Conservation (phyloP, 768 basidiomycete genomes). For the Xanthoconium purpureum region DNA sequence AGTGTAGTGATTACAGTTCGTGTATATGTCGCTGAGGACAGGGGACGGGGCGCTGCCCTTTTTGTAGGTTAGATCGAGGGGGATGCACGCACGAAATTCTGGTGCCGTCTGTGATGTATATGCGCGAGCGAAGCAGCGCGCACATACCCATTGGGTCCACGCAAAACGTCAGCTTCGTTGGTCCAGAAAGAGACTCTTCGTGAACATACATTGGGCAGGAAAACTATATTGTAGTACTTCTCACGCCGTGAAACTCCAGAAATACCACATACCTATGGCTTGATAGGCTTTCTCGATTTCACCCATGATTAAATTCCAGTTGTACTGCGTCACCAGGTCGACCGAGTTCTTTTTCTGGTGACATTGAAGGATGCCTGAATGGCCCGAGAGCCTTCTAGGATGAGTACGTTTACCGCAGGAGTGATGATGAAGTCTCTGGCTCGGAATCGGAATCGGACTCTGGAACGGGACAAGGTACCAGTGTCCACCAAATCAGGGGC, state of each 20-base stretch:
- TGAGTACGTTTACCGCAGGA: slow-evolving; percentile 77
- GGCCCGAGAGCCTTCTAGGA: slow-evolving; percentile 71
- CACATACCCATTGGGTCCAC: slow-evolving; percentile 85
- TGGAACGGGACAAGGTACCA: no score
- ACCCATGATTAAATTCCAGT: slow-evolving; percentile 79
- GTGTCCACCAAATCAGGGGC: no score
- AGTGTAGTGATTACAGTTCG: background rate
- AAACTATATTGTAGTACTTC: no score
- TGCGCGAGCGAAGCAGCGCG: background rate
- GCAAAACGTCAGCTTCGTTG: slow-evolving; percentile 88
- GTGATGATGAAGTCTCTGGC: slow-evolving; percentile 49
- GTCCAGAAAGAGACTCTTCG: slow-evolving; percentile 90
- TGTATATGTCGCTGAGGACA: slow-evolving; percentile 60
- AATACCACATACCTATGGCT: no score
- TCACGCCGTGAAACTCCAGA: slow-evolving; percentile 37
- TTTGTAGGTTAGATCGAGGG: slow-evolving; percentile 83
- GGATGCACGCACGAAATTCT: slow-evolving; percentile 94
- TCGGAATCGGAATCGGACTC: no score
- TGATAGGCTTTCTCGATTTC: slow-evolving; percentile 64
- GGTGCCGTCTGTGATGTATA: slow-evolving; percentile 60
- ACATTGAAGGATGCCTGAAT: slow-evolving; percentile 61
- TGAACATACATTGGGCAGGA: no score
- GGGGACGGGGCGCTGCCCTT: slow-evolving; percentile 67
- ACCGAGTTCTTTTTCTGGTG: slow-evolving; percentile 89
- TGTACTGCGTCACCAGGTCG: slow-evolving; percentile 93